phyloP scores from a whole-genome alignment of 768 basidiomycete species.

The Coprinopsis marcescibilis region DNA sequence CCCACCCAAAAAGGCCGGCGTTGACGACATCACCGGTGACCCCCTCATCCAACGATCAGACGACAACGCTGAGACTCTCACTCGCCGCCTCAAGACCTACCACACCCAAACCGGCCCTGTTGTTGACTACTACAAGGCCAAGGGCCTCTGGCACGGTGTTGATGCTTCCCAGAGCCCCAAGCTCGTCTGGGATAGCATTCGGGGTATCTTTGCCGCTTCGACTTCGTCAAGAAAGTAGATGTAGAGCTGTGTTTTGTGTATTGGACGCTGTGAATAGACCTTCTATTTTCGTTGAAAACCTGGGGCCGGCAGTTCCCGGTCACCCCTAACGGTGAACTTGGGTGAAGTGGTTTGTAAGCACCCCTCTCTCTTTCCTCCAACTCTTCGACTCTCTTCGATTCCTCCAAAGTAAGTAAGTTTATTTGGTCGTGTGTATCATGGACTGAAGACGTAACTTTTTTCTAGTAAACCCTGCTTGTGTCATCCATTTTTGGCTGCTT shows the following conservation, averaged over 20 bases:
- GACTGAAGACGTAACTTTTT: no score
- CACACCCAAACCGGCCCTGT: slow-evolving; percentile 95
- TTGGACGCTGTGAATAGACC: not conserved
- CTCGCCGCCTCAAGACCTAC: slow-evolving; percentile 83
- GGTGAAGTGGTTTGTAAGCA: no score
- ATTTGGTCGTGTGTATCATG: no score
- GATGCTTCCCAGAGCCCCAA: slow-evolving; percentile 93
- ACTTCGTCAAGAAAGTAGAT: not conserved
- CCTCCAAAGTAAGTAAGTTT: no score
- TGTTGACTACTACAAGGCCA: slow-evolving; percentile 90
- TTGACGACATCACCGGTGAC: slow-evolving; percentile 93
- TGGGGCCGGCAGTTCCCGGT: no score
- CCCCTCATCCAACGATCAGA: slow-evolving; percentile 95
- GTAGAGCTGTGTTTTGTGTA: slow-evolving; percentile 7
- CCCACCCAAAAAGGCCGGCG: slow-evolving; percentile 94
- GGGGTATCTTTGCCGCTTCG: slow-evolving; percentile 52
- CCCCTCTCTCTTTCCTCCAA: no score
- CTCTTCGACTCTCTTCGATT: no score
- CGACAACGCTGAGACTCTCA: slow-evolving; percentile 93
- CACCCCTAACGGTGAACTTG: no score
- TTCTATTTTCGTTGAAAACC: no score
- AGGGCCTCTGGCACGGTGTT: slow-evolving; percentile 84
- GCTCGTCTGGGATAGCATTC: slow-evolving; percentile 84
- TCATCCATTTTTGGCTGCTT: no score
- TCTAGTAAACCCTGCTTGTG: no score